A percentile compares a stretch with the other conserved stretches of the same genome.
Conservation (phyloP, 441 rosid genomes). For the Erysimum pusillum region DNA sequence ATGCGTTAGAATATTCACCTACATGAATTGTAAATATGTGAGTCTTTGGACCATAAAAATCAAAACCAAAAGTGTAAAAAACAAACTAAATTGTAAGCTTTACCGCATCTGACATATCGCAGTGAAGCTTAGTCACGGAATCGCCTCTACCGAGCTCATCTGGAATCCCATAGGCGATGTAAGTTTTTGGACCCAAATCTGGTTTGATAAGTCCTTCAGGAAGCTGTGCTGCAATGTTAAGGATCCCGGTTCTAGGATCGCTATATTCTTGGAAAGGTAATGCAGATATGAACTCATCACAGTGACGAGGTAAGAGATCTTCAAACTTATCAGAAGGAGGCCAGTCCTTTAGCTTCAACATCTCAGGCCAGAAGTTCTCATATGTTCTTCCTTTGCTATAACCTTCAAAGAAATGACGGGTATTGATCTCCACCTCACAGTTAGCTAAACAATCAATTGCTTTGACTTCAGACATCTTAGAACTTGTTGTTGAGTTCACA, state of each 20-base stretch:
- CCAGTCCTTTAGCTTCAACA: constrained; percentile 98
- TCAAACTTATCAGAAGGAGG: constrained; percentile 94
- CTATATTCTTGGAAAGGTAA: constrained; percentile 87
- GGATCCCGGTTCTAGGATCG: constrained; percentile 81
- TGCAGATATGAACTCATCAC: constrained; percentile 85
- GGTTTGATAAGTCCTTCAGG: constrained; percentile 74
- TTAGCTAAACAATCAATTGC: constrained; percentile 85
- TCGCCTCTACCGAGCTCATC: constrained; percentile 96
- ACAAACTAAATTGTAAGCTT: neutral
- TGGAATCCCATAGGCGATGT: constrained; percentile 78
- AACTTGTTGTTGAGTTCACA: constrained; percentile 53
- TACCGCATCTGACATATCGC: constrained; percentile 97
- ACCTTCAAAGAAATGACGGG: constrained; percentile 77
- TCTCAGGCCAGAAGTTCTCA: constrained; percentile 90
- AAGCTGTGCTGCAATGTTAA: constrained; percentile 81
- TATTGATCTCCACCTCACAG: constrained; percentile 80
- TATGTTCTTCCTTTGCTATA: constrained; percentile 77
- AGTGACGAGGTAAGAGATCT: constrained; percentile 87
- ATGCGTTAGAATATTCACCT: constrained; percentile 92
- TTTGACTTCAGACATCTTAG: constrained; percentile 70
- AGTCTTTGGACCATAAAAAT: neutral
- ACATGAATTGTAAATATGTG: constrained; percentile 8
- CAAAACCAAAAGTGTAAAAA: neutral
- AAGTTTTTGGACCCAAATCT: constrained; percentile 95
- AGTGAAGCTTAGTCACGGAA: constrained; percentile 92